Conservation (phyloP, 2,329 filamentous ascomycete genomes). For the Cytospora leucostoma region DNA sequence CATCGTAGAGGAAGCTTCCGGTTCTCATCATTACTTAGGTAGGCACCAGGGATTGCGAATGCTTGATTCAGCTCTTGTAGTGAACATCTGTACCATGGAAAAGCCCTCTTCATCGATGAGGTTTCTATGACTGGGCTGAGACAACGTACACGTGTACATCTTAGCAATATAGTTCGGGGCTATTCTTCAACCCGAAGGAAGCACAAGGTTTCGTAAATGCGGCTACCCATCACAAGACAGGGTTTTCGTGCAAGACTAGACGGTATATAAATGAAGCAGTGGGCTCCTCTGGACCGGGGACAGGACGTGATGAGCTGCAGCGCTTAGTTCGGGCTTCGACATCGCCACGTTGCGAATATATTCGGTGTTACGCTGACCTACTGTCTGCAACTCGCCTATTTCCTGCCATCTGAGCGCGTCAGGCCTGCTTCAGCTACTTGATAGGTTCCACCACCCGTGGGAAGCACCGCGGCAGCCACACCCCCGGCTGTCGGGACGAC, state of each 20-base stretch:
- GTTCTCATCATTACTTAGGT: constrained; percentile 1
- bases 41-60: constrained; percentile 2
- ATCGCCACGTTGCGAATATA: not conserved
- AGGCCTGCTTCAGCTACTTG: constrained; percentile 2
- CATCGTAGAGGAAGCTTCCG: constrained; percentile 14
- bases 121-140: constrained; percentile 4
- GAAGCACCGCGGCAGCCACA: constrained; percentile 11
- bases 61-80: not conserved
- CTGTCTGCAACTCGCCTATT: constrained; percentile 5
- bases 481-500: not conserved
- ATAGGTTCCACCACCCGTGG: not conserved
- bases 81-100: not conserved
- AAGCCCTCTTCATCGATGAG: too few species aligned
- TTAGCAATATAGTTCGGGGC: not conserved
- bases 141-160: not conserved
- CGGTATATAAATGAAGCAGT: too few species aligned
- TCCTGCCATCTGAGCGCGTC: not conserved
- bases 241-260: not conserved
- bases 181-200: constrained; percentile 2
- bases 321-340: too few species aligned
- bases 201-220: constrained; percentile 13
- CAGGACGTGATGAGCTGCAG: too few species aligned
- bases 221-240: not conserved
- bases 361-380: not conserved
- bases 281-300: too few species aligned